Percentiles rank a stretch among this genome's conserved stretches.
These are phyloP conservation scores for Dactylellina haptotyla DNA, from an alignment of 2,329 filamentous ascomycete genomes.

Conservation along the genomic window DNA sequence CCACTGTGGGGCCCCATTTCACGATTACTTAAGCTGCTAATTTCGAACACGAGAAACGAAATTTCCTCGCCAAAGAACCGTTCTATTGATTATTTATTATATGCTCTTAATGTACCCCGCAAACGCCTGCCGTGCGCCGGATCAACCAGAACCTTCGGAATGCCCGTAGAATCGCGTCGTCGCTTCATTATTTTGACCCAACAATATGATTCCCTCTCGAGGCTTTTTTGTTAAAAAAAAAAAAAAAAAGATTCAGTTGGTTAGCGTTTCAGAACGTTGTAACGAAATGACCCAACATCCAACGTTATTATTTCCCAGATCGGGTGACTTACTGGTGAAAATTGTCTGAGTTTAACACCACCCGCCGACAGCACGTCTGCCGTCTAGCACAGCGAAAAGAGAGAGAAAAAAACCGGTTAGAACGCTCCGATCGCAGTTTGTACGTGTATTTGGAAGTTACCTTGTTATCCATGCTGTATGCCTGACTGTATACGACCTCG, in stretches of 20 bases:
- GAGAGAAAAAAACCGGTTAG: too few relatives aligned
- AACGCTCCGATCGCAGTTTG: too few relatives aligned
- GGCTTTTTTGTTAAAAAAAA: constrained; percentile 15
- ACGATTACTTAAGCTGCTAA: constrained; percentile 3
- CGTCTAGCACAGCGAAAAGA: constrained; percentile 69
- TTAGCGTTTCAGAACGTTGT: too few relatives aligned
- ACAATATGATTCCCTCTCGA: constrained; percentile 41
- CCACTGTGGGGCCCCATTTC: too few relatives aligned
- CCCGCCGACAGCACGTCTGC: constrained; percentile 84
- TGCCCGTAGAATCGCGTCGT: constrained; percentile 6
- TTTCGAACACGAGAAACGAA: neutral
- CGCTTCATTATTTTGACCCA: constrained; percentile 20
- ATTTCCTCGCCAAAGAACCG: too few relatives aligned
- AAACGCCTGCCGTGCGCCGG: neutral
- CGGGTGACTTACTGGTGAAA: constrained; percentile 74
- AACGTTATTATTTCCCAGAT: too few relatives aligned
- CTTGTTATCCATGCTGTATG: constrained; percentile 91
- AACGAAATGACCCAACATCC: too few relatives aligned
- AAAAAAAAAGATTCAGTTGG: too few relatives aligned
- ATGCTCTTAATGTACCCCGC: neutral
- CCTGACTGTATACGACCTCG: constrained; percentile 93
- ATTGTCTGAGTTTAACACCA: constrained; percentile 86
- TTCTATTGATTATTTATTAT: neutral
- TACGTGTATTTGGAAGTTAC: constrained; percentile 62
- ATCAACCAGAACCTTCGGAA: neutral